Base-by-base conservation (phyloP, 2,329 filamentous ascomycete species). In the Neodidymelliopsis sp. region DNA sequence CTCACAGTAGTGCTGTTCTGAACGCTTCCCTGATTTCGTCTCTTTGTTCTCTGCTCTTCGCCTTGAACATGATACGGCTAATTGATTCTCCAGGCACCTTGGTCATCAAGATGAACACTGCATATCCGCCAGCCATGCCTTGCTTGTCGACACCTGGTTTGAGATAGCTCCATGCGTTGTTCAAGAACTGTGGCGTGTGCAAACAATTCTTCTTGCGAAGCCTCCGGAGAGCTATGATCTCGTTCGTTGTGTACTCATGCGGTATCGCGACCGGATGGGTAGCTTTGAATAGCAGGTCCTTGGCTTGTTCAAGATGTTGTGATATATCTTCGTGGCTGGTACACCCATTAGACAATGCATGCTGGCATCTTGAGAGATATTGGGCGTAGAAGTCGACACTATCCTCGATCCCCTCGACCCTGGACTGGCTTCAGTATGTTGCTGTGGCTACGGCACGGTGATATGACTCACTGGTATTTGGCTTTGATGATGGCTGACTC, bases 401-500 rank as follows among this genome's bases (percentile, higher is more conserved):
- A n/a, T n/a, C n/a, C n/a, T n/a, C n/a, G n/a, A n/a, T n/a, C n/a
- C n/a, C n/a, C n/a, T n/a, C n/a, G n/a, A n/a, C n/a, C n/a, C n/a
- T n/a, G n/a, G n/a, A n/a, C n/a, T n/a, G n/a, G n/a, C n/a, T n/a
- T n/a, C n/a, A n/a, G n/a, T n/a, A n/a, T n/a, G n/a, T n/a, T n/a
- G n/a, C n/a, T n/a, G n/a, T n/a, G n/a, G n/a, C n/a, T n/a, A n/a
- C n/a, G n/a, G n/a, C n/a, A n/a, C n/a, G n/a, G n/a, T n/a, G n/a
- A n/a, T n/a, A n/a, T n/a, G n/a, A 27, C 41, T 16, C 23, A 37
- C 41, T 45, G 33, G 5, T 37, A 37, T 8, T 45, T 45, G 10
- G 34, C 22, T 22, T 42, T 42, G 12, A 34, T 15, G 4, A 34
- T 31, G 8, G 39, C 39, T 15, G 4, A 3, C n/a, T 20, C 6